Conservation (phyloP, 2,329 filamentous ascomycete genomes). For the Dactylellina haptotyla region DNA sequence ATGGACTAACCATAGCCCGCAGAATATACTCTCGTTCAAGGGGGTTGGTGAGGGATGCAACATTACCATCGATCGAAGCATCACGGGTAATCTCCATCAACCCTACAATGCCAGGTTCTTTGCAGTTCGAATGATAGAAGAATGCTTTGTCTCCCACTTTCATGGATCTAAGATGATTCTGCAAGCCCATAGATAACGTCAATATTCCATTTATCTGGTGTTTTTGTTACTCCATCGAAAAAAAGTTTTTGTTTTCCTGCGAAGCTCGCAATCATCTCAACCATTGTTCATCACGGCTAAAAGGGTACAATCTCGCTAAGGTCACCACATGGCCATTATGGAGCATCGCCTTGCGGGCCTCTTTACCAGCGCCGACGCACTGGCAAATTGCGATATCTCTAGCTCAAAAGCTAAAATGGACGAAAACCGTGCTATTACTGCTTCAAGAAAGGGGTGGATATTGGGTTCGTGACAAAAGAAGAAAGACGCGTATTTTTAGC, state of each 20-base stretch:
- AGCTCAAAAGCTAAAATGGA: conserved; percentile 22
- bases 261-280: conserved; percentile 50
- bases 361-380: conserved; percentile 36
- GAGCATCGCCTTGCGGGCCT: conserved; percentile 23
- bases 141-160: conserved; percentile 90
- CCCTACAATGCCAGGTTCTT: conserved; percentile 82
- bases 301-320: conserved; percentile 54
- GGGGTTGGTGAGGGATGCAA: background rate
- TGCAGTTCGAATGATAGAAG: conserved; percentile 81
- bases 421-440: background rate
- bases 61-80: conserved; percentile 78
- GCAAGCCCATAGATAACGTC: conserved; percentile 20
- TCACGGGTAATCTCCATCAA: conserved; percentile 89
- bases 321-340: conserved; percentile 35
- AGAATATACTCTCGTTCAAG: conserved; percentile 56
- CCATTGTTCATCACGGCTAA: conserved; percentile 55
- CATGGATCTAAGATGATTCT: conserved; percentile 90
- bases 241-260: background rate
- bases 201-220: background rate
- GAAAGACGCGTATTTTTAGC: conserved; percentile 26
- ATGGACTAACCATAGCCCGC: conserved; percentile 41
- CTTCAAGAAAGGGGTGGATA: conserved; percentile 1
- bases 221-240: background rate
- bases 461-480: conserved; percentile 22
- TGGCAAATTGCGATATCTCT: conserved; percentile 47